Evolutionary conservation across 2,329 filamentous ascomycete species (phyloP).

Genomic region (Trichoderma oligosporum): DNA sequence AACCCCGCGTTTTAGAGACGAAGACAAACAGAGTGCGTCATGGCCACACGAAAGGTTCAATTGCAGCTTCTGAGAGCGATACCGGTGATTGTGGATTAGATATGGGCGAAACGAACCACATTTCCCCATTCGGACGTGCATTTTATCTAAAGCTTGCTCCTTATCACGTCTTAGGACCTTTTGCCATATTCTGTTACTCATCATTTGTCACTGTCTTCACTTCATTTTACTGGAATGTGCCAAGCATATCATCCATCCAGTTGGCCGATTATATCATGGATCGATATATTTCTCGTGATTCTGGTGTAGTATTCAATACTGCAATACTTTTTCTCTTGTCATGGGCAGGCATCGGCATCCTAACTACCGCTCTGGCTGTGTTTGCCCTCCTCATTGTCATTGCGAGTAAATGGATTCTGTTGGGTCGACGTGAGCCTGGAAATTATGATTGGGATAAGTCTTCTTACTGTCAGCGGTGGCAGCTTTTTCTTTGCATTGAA

Average conservation of each 20-base stretch:
- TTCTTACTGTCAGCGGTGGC: slow-evolving; percentile 56
- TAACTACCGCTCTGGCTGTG: slow-evolving; percentile 43
- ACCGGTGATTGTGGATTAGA: slow-evolving; percentile 15
- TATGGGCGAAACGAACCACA: slow-evolving; percentile 13
- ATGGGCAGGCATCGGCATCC: slow-evolving; percentile 37
- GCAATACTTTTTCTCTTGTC: slow-evolving; percentile 41
- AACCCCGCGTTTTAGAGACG: slow-evolving; percentile 16
- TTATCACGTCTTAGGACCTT: slow-evolving; percentile 48
- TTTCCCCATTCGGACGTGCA: slow-evolving; percentile 51
- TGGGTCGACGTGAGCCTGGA: slow-evolving; percentile 49
- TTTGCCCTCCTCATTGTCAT: slow-evolving; percentile 44
- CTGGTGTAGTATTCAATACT: slow-evolving; percentile 31
- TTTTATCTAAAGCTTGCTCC: slow-evolving; percentile 50
- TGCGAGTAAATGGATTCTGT: slow-evolving; percentile 48
- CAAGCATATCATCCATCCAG: slow-evolving; percentile 46
- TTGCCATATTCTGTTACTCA: slow-evolving; percentile 49
- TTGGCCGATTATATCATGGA: slow-evolving; percentile 37
- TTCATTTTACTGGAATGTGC: slow-evolving; percentile 49
- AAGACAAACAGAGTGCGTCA: background rate
- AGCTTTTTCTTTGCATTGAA: slow-evolving; percentile 51
- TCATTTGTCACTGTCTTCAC: slow-evolving; percentile 44
- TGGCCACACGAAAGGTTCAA: slow-evolving; percentile 1
- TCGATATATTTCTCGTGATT: slow-evolving; percentile 24
- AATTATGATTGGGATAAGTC: slow-evolving; percentile 57
- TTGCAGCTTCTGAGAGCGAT: slow-evolving; percentile 24